Evolutionary conservation across 2,329 filamentous ascomycete species (phyloP), one percentile per base, ranked within the genome.

Genomic region (Ophiostoma populinum): DNA sequence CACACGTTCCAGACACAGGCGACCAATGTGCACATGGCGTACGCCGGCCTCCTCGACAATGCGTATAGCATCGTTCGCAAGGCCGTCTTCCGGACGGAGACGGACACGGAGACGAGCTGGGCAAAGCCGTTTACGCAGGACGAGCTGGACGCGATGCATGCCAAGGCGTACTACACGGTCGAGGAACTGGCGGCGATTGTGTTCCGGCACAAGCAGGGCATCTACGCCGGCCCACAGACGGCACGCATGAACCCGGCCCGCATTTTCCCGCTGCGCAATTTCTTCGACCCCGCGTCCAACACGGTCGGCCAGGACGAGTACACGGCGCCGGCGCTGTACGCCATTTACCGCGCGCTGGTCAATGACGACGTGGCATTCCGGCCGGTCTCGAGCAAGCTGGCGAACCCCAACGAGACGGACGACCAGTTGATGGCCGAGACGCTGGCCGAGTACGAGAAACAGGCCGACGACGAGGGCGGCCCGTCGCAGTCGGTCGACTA

Each of bases 321-420:
- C 35, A 54, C 62, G 1, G 43, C 62, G 1, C 47, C 61, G 19
- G 62, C 65, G 7, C 53, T 83, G 5, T 80, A 82, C 46, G 79
- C 80, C 4, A 70, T 85, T 6, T 75, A 83, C 44, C 68, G 68
- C 37, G 66, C 75, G 7, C 50, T 87, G 7, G 51, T 63, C 17
- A 59, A 63, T 26, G 65, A 74, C 40, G 70, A 75, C 7, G 60
- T 72, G 35, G 68, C 62, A 19, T 80, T 85, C 47, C 61, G 62
- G 2, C 58, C 63, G 2, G 42, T 44, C 32, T 67, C 49, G 11
- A 33, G 39, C 7, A 34, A 32, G 19, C 29, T 36, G 13, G 51
- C 62, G 53, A 46, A 65, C 42, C 50, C 63, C 30, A 24, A 22
- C 20, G 32, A 35, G 16, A 15, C 24, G 3, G 24, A 22, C 32